These are phyloP conservation scores for Fusarium acutatum DNA, from an alignment of 2,329 filamentous ascomycete genomes.

Conservation along the genomic window DNA sequence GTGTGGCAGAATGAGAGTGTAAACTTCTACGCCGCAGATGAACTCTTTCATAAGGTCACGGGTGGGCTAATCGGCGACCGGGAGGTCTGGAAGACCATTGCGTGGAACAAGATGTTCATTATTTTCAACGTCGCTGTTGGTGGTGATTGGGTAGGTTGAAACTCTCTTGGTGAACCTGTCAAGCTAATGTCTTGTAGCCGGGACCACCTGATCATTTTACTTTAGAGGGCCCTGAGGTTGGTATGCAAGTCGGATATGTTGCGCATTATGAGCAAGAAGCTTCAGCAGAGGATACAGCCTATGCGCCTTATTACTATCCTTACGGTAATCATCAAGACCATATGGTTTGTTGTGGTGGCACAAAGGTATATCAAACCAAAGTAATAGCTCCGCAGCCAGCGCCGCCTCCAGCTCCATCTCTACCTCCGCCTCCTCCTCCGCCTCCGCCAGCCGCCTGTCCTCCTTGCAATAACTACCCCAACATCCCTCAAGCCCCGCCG, in stretches of 20 bases:
- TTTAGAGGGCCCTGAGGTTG: slow-evolving; percentile 50
- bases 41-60: slow-evolving; percentile 51
- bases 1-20: slow-evolving; percentile 58
- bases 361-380: neutral
- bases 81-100: slow-evolving; percentile 56
- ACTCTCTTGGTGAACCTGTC: neutral
- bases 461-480: neutral
- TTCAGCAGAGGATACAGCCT: neutral
- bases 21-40: slow-evolving; percentile 56
- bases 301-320: neutral
- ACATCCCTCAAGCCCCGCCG: neutral
- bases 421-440: neutral
- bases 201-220: slow-evolving; percentile 52
- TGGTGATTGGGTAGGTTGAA: slow-evolving; percentile 55
- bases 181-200: slow-evolving; percentile 45
- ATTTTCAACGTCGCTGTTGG: slow-evolving; percentile 63
- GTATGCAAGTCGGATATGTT: slow-evolving; percentile 60
- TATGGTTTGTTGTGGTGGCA: neutral
- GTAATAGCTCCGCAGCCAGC: too few relatives aligned
- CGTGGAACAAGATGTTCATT: slow-evolving; percentile 58
- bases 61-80: slow-evolving; percentile 54
- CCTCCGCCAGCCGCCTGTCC: neutral
- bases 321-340: neutral
- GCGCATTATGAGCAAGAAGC: slow-evolving; percentile 45
- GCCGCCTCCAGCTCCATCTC: neutral